phyloP scores from a whole-genome alignment of 257 asterid genomes.

The Penstemon eatonii region DNA sequence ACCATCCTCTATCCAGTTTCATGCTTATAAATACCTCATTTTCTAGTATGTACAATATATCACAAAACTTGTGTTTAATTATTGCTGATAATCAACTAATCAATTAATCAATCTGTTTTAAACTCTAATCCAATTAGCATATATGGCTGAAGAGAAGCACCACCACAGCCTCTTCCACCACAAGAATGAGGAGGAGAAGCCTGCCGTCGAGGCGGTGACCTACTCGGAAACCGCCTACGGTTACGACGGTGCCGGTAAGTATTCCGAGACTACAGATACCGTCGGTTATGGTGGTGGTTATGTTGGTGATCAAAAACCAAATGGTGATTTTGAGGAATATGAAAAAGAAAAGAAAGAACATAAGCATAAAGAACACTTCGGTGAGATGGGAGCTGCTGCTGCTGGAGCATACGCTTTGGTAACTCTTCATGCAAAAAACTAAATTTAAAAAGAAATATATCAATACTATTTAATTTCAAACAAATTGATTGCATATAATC shows the following conservation, averaged over 20 bases:
- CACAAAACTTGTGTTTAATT: neutral
- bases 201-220: constrained; percentile 28
- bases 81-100: neutral
- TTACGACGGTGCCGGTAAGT: constrained; percentile 14
- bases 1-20: constrained; percentile 6
- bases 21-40: constrained; percentile 22
- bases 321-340: constrained; percentile 22
- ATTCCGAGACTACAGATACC: constrained; percentile 27
- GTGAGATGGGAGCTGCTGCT: constrained; percentile 48
- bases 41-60: neutral
- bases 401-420: constrained; percentile 74
- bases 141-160: constrained; percentile 54
- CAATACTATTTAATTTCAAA: too few relatives aligned
- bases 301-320: neutral
- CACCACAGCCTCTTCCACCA: constrained; percentile 46
- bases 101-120: neutral
- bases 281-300: constrained; percentile 8
- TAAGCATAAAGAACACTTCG: constrained; percentile 53
- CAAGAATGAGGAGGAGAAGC: constrained; percentile 43
- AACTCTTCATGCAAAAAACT: neutral
- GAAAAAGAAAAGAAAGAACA: constrained; percentile 61
- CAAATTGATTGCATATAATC: too few relatives aligned
- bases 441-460: too few relatives aligned
- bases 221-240: constrained; percentile 38
- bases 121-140: neutral